Base-by-base conservation (phyloP, 2,329 filamentous ascomycete species). In the Dichotomopilus funicola region DNA sequence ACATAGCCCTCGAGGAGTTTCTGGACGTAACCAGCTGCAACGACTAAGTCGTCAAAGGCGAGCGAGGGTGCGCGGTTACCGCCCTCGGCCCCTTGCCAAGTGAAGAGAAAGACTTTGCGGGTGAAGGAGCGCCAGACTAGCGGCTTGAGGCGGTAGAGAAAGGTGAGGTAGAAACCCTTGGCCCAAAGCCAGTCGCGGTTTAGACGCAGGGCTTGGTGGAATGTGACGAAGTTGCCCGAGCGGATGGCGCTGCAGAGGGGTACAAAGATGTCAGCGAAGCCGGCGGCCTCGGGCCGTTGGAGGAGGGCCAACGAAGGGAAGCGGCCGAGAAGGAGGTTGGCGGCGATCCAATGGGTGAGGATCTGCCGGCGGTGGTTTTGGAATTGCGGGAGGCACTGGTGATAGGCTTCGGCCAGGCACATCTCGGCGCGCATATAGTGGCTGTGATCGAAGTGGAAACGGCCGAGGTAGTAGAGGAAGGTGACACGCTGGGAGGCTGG, bases 401-500 rank as follows among this genome's bases (percentile, higher is more conserved):
- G 73, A 70, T 95, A 96, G 2, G 92, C 89, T 33, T 85, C 79
- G 65, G 95, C 82, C 6, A 96, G 75, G 38, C 87, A 89, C 49
- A 83, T 75, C 51, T 86, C 82, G 0, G 91, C 90, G 33, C 88
- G 85, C 59, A 82, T 83, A 70, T 90, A 96, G 67, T 95, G 86
- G 62, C 85, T 87, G 69, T 89, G 91, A 60, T 88, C 84, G 68
- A 95, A 90, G 66, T 91, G 84, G 72, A 92, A 96, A 56, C 91
- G 86, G 13, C 92, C 92, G 5, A 97, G 85, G 68, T 96, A 96
- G 73, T 96, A 96, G 11, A 97, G 84, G 64, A 91, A 97, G 3
- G 91, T 95, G 50, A 96, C 90, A 49, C 91, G 83, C 68, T 97
- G 89, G 5, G 87, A 81, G 27, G 89, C 89, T 2, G 91, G 90